Evolutionary conservation across 148 eudicot species (phyloP).

Genomic region (Rhododendron henanense): DNA sequence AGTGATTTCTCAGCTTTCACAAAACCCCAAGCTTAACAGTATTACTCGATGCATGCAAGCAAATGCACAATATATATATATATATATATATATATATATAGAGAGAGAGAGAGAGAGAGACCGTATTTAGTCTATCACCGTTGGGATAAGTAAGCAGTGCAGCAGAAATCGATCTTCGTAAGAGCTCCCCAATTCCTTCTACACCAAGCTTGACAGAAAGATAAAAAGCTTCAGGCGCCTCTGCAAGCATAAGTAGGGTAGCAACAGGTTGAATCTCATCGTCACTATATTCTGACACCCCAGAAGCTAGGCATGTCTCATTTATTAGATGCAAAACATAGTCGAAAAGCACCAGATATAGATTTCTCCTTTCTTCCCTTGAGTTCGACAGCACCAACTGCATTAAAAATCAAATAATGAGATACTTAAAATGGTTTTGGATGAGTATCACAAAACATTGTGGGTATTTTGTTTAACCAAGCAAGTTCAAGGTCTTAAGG

Average conservation of each 20-base stretch:
- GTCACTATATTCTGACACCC: constrained; percentile 65
- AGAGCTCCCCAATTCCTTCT: constrained; percentile 77
- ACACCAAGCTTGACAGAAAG: constrained; percentile 90
- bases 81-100: constrained; percentile 23
- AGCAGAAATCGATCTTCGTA: constrained; percentile 72
- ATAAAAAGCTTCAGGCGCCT: constrained; percentile 95
- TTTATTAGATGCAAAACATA: constrained; percentile 79
- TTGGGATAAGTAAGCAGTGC: constrained; percentile 76
- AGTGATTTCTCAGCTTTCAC: not conserved
- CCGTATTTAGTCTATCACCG: constrained; percentile 64
- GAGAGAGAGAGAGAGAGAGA: constrained; percentile 21
- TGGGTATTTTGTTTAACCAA: not conserved
- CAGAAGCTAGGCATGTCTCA: constrained; percentile 55
- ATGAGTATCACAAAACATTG: not conserved
- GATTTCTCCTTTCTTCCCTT: constrained; percentile 85
- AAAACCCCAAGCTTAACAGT: not conserved
- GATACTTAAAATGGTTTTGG: not conserved
- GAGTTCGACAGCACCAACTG: constrained; percentile 90
- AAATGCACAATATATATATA: not conserved
- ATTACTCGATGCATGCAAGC: not conserved
- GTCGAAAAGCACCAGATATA: constrained; percentile 84
- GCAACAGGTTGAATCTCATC: constrained; percentile 89
- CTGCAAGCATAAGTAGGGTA: constrained; percentile 74
- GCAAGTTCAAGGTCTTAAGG: not conserved
- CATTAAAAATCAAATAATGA: constrained; percentile 24